Conservation (phyloP, 2,329 filamentous ascomycete species). For the Aspergillus viridinutans region DNA sequence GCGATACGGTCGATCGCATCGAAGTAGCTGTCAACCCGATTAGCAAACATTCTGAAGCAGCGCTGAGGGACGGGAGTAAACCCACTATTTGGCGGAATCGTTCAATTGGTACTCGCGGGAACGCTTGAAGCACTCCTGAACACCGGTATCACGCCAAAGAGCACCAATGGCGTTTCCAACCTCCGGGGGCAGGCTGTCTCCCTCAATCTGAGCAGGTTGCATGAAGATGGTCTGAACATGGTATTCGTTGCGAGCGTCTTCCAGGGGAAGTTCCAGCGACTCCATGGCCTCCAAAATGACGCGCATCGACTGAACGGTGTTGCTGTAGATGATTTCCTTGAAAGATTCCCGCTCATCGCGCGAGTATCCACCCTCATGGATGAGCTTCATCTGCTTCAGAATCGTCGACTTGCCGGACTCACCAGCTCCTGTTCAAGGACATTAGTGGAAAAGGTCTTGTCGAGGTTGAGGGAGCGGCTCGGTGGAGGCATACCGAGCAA, state of each 20-base stretch:
- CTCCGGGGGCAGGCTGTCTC: slow-evolving; percentile 88
- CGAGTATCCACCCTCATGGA: slow-evolving; percentile 97
- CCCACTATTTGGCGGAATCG: slow-evolving; percentile 93
- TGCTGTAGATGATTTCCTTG: slow-evolving; percentile 69
- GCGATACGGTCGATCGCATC: slow-evolving; percentile 91
- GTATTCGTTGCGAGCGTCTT: slow-evolving; percentile 90
- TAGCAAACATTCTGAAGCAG: slow-evolving; percentile 3
- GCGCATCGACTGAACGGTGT: slow-evolving; percentile 67
- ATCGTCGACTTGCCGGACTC: slow-evolving; percentile 96
- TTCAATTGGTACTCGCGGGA: slow-evolving; percentile 95
- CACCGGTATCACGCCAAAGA: slow-evolving; percentile 87
- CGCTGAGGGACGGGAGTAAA: slow-evolving; percentile 21
- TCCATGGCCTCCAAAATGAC: slow-evolving; percentile 67
- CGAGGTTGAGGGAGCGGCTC: not conserved
- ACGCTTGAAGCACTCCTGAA: slow-evolving; percentile 92
- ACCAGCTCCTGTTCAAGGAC: slow-evolving; percentile 68
- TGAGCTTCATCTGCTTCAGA: slow-evolving; percentile 98
- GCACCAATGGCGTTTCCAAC: slow-evolving; percentile 90
- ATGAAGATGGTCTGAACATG: slow-evolving; percentile 98
- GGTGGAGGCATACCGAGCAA: slow-evolving; percentile 69
- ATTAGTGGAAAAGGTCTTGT: slow-evolving; percentile 2
- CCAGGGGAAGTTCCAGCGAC: slow-evolving; percentile 71
- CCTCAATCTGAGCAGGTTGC: slow-evolving; percentile 95
- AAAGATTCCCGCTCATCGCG: slow-evolving; percentile 73
- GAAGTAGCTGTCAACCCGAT: slow-evolving; percentile 69